Percentiles rank a stretch among this genome's conserved stretches.
These are phyloP conservation scores for Austroboletus festivus DNA, from an alignment of 768 basidiomycete genomes.

Conservation along the genomic window DNA sequence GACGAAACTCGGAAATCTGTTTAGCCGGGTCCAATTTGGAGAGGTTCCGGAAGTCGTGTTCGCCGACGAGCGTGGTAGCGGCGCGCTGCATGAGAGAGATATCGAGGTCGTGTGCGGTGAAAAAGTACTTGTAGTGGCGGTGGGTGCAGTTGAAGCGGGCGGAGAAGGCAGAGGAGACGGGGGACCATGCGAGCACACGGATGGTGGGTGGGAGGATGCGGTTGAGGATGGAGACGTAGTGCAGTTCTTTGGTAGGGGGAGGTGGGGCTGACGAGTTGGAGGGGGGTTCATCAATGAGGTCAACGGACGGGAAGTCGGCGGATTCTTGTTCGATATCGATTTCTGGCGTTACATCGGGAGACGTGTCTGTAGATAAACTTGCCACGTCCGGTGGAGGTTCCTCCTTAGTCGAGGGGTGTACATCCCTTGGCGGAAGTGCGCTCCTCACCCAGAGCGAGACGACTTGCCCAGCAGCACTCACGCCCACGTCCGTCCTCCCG, in stretches of 20 bases:
- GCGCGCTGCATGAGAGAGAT: slow-evolving; percentile 72
- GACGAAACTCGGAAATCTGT: slow-evolving; percentile 77
- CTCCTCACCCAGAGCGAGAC: slow-evolving; percentile 89
- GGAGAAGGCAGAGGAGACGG: slow-evolving; percentile 74
- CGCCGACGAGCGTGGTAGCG: slow-evolving; percentile 69
- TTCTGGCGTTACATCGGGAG: slow-evolving; percentile 3
- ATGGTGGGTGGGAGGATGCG: slow-evolving; percentile 85
- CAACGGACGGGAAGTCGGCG: slow-evolving; percentile 25
- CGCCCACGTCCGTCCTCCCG: slow-evolving; percentile 92
- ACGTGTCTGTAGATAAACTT: background rate
- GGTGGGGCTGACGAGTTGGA: slow-evolving; percentile 32
- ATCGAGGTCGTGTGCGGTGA: slow-evolving; percentile 66
- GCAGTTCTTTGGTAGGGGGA: slow-evolving; percentile 49
- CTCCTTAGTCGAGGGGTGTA: too few relatives aligned
- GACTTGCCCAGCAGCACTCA: slow-evolving; percentile 92
- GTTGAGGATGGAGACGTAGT: slow-evolving; percentile 81
- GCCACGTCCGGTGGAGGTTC: slow-evolving; percentile 4
- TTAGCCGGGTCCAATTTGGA: slow-evolving; percentile 92
- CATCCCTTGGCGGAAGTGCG: slow-evolving; percentile 36
- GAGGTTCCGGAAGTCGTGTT: slow-evolving; percentile 94
- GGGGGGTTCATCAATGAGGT: slow-evolving; percentile 38
- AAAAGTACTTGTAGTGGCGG: slow-evolving; percentile 98
- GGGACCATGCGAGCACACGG: slow-evolving; percentile 91
- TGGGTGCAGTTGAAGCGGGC: slow-evolving; percentile 83
- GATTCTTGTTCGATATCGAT: slow-evolving; percentile 1